Evolutionary conservation across 139 green algal genomes (phyloP).

Genomic region (Chlorella sp.): DNA sequence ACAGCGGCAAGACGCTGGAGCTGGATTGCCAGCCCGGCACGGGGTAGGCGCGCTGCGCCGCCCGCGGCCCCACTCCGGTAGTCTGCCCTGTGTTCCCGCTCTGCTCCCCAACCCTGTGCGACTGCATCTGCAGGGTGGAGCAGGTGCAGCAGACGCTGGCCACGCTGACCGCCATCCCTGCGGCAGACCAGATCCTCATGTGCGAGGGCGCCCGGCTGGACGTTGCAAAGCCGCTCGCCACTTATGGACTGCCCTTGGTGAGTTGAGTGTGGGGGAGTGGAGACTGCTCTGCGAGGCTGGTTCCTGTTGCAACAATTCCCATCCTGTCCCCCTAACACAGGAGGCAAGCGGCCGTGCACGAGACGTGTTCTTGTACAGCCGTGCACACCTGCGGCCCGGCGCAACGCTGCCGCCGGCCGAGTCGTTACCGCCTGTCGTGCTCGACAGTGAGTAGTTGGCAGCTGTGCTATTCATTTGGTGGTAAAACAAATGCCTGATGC

Average conservation of each 20-base stretch:
- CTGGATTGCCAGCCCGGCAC: too few relatives aligned
- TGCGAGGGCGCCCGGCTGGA: slow-evolving; percentile 72
- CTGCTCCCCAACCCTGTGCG: not conserved
- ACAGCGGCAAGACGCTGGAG: slow-evolving; percentile 64
- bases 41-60: too few relatives aligned
- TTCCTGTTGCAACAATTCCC: not conserved
- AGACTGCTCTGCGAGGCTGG: not conserved
- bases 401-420: slow-evolving; percentile 47
- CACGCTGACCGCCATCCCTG: slow-evolving; percentile 66
- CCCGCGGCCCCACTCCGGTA: too few relatives aligned
- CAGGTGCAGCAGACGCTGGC: slow-evolving; percentile 77
- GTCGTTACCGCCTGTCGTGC: slow-evolving; percentile 33
- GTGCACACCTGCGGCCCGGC: slow-evolving; percentile 52
- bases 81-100: too few relatives aligned
- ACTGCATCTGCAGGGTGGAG: slow-evolving; percentile 80
- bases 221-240: slow-evolving; percentile 49
- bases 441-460: slow-evolving; percentile 1
- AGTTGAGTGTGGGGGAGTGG: not conserved
- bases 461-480: not conserved
- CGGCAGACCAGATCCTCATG: slow-evolving; percentile 86
- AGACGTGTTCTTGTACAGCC: slow-evolving; percentile 85
- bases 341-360: slow-evolving; percentile 32
- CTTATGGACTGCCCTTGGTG: slow-evolving; percentile 78
- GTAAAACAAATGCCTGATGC: not conserved
- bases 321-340: not conserved